Base-by-base conservation (phyloP, 2,329 filamentous ascomycete species). In the Fusarium nematophilum region DNA sequence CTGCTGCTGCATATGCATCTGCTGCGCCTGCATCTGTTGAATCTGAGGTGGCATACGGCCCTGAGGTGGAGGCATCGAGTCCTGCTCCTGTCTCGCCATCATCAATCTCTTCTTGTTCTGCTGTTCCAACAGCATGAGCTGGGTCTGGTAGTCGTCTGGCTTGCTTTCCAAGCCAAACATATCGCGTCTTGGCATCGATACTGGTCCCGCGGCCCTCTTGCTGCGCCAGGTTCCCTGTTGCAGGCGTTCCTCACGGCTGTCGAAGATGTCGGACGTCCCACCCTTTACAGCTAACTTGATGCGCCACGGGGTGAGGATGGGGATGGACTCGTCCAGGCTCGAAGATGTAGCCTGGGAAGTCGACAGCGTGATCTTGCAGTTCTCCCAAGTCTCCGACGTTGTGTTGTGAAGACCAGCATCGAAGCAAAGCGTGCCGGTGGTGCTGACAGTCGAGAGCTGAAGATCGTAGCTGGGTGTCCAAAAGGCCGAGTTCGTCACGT, bases 21-120 rank as follows among this genome's bases (percentile, higher is more conserved):
- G 37, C 36, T 39, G 45, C 10, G n/a, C 30, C 26, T 38, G 56
- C 9, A 45, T 43, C 5, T 54, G 59, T 3, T 15, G 13, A 9
- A 26, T 18, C 3, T 39, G 43, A 3, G 48, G 53, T 26, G 45
- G 55, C n/a, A n/a, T n/a, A n/a, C n/a, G n/a, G n/a, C n/a, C n/a
- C n/a, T 9, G 52, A 33, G 30, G 21, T 33, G 25, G 33, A 21
- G 26, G 13, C 10, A 7, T 9, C 14, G 10, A 8, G 51, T 93
- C 90, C 73, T 94, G 90, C 71, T 93, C 87, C 70, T 88, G 89
- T 14, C 91, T 86, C 21, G 91, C 91, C 90, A 93, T 92, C 81
- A 93, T 87, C 38, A 93, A 79, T 9, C 91, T 83, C 75, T 92
- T 93, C 81, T 93, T 93, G 68, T 94, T 94, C 76, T 94, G 90